These are phyloP conservation scores for Ceratocystis eucalypticola DNA, from an alignment of 2,329 filamentous ascomycete genomes.

Conservation along the genomic window DNA sequence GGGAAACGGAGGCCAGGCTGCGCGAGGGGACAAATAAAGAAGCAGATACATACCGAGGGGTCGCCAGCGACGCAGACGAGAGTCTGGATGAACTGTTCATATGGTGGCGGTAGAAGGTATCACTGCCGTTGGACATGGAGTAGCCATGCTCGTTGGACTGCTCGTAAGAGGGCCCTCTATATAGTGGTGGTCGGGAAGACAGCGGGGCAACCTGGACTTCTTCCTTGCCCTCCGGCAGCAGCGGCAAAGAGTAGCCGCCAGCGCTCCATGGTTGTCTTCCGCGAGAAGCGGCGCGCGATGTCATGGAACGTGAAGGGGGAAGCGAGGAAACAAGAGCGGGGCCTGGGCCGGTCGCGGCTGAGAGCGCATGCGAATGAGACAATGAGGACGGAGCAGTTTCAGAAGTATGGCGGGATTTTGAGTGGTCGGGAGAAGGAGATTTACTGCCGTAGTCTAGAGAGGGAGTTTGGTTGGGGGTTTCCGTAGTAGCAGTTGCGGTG, in stretches of 20 bases:
- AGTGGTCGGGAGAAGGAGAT: conserved; percentile 27
- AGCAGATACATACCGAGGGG: conserved; percentile 15
- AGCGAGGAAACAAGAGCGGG: conserved; percentile 3
- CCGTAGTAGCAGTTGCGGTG: neutral
- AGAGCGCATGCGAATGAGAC: neutral
- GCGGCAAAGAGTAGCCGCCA: conserved; percentile 35
- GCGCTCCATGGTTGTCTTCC: conserved; percentile 36
- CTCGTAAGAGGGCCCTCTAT: conserved; percentile 19
- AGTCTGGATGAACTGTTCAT: conserved; percentile 21
- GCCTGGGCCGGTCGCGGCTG: conserved; percentile 8
- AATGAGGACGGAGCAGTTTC: conserved; percentile 14
- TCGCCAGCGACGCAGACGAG: conserved; percentile 19
- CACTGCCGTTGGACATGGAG: conserved; percentile 21
- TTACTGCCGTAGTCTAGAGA: conserved; percentile 18
- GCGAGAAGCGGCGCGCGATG: conserved; percentile 23
- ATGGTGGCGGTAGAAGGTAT: conserved; percentile 22
- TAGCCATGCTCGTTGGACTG: conserved; percentile 19
- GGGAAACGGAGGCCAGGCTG: too few species aligned
- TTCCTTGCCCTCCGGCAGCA: conserved; percentile 29
- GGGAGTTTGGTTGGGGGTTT: conserved; percentile 16
- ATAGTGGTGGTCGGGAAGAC: conserved; percentile 11
- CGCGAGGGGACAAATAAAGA: neutral
- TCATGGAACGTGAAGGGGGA: conserved; percentile 11
- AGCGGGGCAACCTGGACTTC: conserved; percentile 21
- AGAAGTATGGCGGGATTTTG: conserved; percentile 17